Evolutionary conservation across 169 alveolate species (phyloP).

Genomic region (Besnoitia besnoiti): DNA sequence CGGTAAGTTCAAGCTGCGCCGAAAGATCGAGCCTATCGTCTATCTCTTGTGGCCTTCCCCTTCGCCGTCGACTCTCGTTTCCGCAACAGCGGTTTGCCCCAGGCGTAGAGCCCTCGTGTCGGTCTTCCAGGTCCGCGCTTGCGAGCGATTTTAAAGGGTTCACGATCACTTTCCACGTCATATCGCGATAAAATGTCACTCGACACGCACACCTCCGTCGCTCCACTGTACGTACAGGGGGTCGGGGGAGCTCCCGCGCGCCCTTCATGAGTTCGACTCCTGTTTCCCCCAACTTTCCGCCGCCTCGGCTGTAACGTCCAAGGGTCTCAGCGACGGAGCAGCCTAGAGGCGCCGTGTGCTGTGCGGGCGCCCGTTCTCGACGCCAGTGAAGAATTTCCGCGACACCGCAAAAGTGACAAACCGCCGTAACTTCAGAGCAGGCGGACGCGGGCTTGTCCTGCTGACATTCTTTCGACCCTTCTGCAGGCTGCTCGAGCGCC

Average conservation of each 20-base stretch:
- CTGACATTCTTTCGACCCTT: too few species aligned
- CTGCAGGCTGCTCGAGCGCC: too few species aligned
- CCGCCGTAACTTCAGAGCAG: not conserved
- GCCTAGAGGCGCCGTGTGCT: not conserved
- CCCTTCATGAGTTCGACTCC: too few species aligned
- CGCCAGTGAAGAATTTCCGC: conserved; percentile 19
- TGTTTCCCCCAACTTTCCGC: too few species aligned
- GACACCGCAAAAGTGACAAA: conserved; percentile 10
- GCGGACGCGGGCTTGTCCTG: not conserved
- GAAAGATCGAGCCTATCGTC: not conserved
- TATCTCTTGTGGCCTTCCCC: not conserved
- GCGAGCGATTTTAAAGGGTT: not conserved
- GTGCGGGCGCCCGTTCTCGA: not conserved
- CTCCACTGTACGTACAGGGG: conserved; percentile 8
- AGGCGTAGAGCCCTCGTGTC: too few species aligned
- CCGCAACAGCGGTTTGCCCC: too few species aligned
- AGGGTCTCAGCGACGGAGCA: not conserved
- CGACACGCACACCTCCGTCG: conserved; percentile 8
- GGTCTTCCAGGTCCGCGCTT: too few species aligned
- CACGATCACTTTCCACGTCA: not conserved
- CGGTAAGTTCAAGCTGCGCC: not conserved
- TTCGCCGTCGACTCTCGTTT: too few species aligned
- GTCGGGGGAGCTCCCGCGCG: too few species aligned
- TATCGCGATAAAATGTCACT: not conserved
- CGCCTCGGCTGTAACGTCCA: too few species aligned